A percentile compares a stretch with the other conserved stretches of the same genome.
These are phyloP conservation scores for Rhodotorula glutinis DNA, from an alignment of 1,284 basidiomycete species.

Conservation along the genomic window DNA sequence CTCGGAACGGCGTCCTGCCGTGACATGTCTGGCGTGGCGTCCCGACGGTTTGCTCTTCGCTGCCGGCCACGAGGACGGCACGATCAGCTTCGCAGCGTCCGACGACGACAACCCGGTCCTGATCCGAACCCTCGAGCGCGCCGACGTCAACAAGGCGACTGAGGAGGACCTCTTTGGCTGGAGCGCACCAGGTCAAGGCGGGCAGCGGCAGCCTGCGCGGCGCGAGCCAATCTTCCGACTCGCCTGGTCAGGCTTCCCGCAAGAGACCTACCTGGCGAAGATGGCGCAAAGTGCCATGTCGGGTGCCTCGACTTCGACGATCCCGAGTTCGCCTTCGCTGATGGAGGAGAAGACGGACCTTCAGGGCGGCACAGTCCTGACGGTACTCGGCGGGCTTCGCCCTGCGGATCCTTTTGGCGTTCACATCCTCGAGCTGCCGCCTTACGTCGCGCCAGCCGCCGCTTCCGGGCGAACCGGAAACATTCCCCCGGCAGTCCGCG, in stretches of 20 bases:
- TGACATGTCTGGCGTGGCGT: constrained; percentile 69
- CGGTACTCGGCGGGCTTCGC: constrained; percentile 72
- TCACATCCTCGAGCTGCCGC: constrained; percentile 66
- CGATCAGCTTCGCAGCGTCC: constrained; percentile 79
- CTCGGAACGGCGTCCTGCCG: constrained; percentile 65
- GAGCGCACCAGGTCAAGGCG: not conserved
- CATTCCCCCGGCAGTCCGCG: constrained; percentile 58
- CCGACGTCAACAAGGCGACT: constrained; percentile 48
- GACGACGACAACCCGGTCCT: constrained; percentile 76
- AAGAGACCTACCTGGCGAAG: constrained; percentile 47
- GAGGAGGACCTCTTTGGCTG: constrained; percentile 37
- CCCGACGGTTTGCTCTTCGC: constrained; percentile 55
- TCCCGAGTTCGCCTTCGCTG: constrained; percentile 15
- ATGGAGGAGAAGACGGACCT: constrained; percentile 40
- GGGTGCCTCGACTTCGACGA: not conserved
- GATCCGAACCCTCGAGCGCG: constrained; percentile 64
- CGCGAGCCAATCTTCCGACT: constrained; percentile 86
- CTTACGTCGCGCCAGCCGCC: constrained; percentile 55
- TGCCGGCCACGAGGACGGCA: constrained; percentile 78
- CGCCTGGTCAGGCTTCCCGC: constrained; percentile 73
- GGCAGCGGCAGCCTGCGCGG: constrained; percentile 37
- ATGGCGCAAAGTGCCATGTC: constrained; percentile 20
- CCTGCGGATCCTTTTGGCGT: constrained; percentile 62
- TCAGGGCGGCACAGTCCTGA: constrained; percentile 65
- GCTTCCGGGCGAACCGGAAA: constrained; percentile 48